Conservation (phyloP, 345 rosid genomes). For the Populus simonii region DNA sequence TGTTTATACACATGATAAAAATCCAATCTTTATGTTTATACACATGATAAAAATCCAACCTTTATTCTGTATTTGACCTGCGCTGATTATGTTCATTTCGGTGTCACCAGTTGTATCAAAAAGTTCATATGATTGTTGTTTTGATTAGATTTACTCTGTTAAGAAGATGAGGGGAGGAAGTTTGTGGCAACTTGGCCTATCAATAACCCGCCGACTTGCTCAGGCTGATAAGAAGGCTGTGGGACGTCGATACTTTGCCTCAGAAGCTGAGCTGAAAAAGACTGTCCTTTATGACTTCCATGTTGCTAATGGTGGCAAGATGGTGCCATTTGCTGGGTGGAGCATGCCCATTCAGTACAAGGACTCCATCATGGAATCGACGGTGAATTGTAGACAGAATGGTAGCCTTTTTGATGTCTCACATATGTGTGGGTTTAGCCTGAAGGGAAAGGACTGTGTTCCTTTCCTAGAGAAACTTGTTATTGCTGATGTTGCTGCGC, state of each 20-base stretch:
- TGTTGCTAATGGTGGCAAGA: conserved; percentile 76
- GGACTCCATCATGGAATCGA: conserved; percentile 95
- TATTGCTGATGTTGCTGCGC: conserved; percentile 89
- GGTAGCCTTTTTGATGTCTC: conserved; percentile 93
- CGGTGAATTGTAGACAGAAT: conserved; percentile 83
- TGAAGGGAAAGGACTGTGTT: conserved; percentile 87
- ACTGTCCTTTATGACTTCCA: conserved; percentile 90
- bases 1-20: neutral
- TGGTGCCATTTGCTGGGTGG: conserved; percentile 99
- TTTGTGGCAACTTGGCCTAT: conserved; percentile 96
- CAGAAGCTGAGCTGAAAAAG: conserved; percentile 82
- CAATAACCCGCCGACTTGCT: conserved; percentile 71
- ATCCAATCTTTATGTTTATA: neutral
- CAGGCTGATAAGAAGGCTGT: conserved; percentile 67
- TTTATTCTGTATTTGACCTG: neutral
- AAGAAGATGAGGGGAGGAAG: conserved; percentile 85
- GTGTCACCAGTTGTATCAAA: neutral
- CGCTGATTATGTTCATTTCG: neutral
- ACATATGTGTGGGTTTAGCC: conserved; percentile 96
- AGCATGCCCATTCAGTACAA: conserved; percentile 99
- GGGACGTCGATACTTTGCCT: conserved; percentile 63
- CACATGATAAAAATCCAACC: neutral
- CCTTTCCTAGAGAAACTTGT: conserved; percentile 92
- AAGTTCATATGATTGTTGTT: conserved; percentile 7
- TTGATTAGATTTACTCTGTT: conserved; percentile 27